Conservation (phyloP, 1,139 yeast species). For the Candida dubliniensis region DNA sequence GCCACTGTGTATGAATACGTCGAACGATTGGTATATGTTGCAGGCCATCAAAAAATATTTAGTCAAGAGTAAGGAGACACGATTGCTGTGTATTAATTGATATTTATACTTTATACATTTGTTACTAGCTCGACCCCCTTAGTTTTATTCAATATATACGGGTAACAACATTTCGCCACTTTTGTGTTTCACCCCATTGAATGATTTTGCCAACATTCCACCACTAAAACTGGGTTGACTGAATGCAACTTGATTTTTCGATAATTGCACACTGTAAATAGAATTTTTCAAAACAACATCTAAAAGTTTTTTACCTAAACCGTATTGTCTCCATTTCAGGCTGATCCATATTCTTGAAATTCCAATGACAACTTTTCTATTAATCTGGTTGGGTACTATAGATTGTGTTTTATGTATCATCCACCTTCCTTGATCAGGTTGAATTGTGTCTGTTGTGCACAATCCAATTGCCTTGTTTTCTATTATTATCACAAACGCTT, state of each 20-base stretch:
- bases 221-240: constrained; percentile 74
- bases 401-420: constrained; percentile 42
- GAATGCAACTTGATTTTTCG: constrained; percentile 53
- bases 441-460: constrained; percentile 44
- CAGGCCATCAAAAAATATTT: constrained; percentile 53
- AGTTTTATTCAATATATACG: constrained; percentile 40
- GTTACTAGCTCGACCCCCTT: neutral
- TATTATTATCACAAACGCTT: constrained; percentile 47
- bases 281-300: constrained; percentile 39
- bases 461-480: constrained; percentile 51
- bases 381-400: constrained; percentile 36
- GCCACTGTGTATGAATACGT: constrained; percentile 66
- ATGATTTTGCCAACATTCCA: constrained; percentile 50
- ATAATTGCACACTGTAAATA: constrained; percentile 52
- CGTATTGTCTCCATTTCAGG: constrained; percentile 51
- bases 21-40: constrained; percentile 49
- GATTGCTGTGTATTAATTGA: neutral
- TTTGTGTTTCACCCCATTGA: constrained; percentile 52
- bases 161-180: constrained; percentile 53
- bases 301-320: constrained; percentile 48
- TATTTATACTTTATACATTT: neutral
- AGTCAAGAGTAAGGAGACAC: constrained; percentile 6
- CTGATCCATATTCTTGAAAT: constrained; percentile 67
- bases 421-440: constrained; percentile 40
- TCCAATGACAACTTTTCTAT: constrained; percentile 42